Percentiles rank a stretch among this genome's conserved stretches.
phyloP scores from a whole-genome alignment of 768 basidiomycete genomes.

The Rhizopogon sp. region DNA sequence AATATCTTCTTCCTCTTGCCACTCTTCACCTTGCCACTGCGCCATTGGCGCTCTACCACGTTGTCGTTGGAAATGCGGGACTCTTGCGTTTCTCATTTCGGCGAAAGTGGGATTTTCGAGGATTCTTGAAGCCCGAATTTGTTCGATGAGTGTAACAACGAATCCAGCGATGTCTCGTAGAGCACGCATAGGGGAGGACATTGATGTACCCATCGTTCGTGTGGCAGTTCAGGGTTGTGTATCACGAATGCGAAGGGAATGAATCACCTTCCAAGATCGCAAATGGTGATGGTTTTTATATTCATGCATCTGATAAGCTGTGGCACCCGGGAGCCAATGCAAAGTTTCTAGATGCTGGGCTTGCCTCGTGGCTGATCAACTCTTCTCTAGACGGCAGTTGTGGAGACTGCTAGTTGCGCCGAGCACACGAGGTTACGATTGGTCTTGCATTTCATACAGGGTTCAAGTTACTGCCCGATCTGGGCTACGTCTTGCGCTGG shows the following conservation, averaged over 20 bases:
- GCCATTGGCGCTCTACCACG: too few species aligned
- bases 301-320: neutral
- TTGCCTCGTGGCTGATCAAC: conserved; percentile 1
- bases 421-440: neutral
- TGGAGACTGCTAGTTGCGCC: neutral
- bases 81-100: neutral
- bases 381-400: neutral
- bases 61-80: neutral
- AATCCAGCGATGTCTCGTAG: neutral
- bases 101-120: neutral
- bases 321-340: neutral
- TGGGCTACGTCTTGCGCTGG: neutral
- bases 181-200: neutral
- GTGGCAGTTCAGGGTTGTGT: neutral
- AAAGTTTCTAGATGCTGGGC: neutral
- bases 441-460: neutral
- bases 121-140: neutral
- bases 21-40: neutral
- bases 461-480: neutral
- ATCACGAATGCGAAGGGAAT: neutral
- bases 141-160: neutral
- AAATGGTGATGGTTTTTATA: neutral
- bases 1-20: neutral
- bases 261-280: neutral
- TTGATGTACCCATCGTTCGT: neutral